Evolutionary conservation across 306 rosid species (phyloP), one percentile per base, ranked within the genome.

Genomic region (Oxytropis ochrocephala): DNA sequence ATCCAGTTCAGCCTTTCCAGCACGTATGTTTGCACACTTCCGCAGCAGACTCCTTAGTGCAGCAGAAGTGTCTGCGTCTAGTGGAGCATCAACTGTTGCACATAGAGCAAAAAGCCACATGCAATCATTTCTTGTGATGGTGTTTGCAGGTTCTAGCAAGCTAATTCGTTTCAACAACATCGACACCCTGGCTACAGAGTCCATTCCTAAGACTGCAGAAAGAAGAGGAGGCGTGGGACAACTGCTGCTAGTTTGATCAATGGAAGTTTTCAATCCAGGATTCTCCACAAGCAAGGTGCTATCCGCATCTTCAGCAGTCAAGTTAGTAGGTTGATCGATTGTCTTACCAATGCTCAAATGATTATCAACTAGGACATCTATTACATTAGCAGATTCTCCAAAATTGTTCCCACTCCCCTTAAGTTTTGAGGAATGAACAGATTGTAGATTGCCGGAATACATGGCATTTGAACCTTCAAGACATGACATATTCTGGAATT

Each of bases 31-130:
- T 8, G 97, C 95, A 43, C 99, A 84, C 84, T 88, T 91, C 5
- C 96, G 83, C 36, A 94, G 89, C 76, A 91, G 84, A 82, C 89
- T 82, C 72, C 99, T 79, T 29, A 94, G 69, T 17, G 96, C 68
- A 5, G 96, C 92, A 32, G 81, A 32, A 19, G 87, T 76, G 78
- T 94, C 92, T 11, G 82, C 97, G 70, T 90, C 78, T 8, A 90
- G 74, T 10, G 97, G 99, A 50, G 83, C 49, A 72, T 90, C 96
- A 52, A 94, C 88, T 16, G 82, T 81, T 0, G 91, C 96, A 81
- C 89, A 87, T 0, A 94, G 80, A 11, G 95, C 88, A 84, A 90
- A 94, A 3, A 94, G 76, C 95, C 99, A 94, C 74, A 78, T 19
- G 72, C 92, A 85, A 19, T 88, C 96, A 47, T 70, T 60, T 85